phyloP scores from a whole-genome alignment of 2,329 filamentous ascomycete genomes.

The Lomentospora prolificans region DNA sequence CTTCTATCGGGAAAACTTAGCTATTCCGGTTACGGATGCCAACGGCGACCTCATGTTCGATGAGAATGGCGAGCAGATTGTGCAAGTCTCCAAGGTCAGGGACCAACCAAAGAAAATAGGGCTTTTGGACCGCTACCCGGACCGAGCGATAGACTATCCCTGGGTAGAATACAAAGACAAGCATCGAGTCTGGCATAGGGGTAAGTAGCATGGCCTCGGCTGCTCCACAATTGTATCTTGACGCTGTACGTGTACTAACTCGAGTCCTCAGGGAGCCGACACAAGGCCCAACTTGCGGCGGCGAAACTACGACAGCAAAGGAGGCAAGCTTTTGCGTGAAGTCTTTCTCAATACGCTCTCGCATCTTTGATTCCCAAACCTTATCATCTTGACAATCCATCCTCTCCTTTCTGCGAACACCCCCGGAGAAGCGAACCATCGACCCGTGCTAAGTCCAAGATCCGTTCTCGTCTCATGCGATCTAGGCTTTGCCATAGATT shows the following conservation, averaged over 20 bases:
- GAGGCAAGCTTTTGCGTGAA: conserved; percentile 9
- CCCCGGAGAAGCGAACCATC: no score
- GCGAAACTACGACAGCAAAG: conserved; percentile 3
- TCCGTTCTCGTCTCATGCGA: not conserved
- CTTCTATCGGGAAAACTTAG: conserved; percentile 33
- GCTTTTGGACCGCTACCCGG: conserved; percentile 32
- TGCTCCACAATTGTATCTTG: not conserved
- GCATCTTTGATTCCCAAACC: no score
- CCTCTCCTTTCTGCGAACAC: no score
- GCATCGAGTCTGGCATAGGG: conserved; percentile 25
- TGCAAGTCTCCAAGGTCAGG: conserved; percentile 13
- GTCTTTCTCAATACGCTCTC: not conserved
- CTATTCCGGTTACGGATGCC: conserved; percentile 28
- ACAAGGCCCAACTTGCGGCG: conserved; percentile 9
- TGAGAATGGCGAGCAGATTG: conserved; percentile 21
- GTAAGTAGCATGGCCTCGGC: conserved; percentile 21
- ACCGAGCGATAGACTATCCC: conserved; percentile 33
- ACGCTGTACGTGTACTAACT: not conserved
- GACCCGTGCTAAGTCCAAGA: no score
- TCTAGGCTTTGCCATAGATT: not conserved
- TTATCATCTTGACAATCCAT: no score
- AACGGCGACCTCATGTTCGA: conserved; percentile 31
- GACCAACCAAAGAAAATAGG: conserved; percentile 17
- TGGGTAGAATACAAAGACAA: conserved; percentile 33
- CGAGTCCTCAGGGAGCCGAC: not conserved